Percentiles rank a stretch among this genome's conserved stretches.
Conservation (phyloP, 345 rosid species). For the Populus alba region DNA sequence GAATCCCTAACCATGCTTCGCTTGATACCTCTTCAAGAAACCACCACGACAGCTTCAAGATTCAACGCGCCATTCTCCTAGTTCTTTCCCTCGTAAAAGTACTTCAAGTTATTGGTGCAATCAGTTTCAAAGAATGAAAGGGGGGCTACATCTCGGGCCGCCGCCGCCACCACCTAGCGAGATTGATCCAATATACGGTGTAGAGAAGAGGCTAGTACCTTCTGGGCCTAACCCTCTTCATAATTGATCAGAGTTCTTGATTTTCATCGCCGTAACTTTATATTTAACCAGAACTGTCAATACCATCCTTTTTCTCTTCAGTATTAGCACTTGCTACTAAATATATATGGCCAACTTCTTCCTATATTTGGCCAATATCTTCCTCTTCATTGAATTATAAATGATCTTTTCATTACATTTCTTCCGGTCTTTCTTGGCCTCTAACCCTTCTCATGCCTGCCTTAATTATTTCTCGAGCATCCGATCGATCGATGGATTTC, state of each 20-base stretch:
- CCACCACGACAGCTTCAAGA: conserved; percentile 8
- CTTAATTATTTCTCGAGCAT: conserved; percentile 5
- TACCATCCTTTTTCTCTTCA: neutral
- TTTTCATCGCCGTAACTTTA: neutral
- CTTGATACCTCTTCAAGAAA: conserved; percentile 14
- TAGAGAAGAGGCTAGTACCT: conserved; percentile 62
- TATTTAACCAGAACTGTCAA: neutral
- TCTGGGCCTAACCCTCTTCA: conserved; percentile 77
- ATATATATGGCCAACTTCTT: neutral
- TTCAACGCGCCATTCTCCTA: conserved; percentile 25
- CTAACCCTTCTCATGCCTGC: neutral
- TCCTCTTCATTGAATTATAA: neutral
- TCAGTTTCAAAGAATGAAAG: conserved; percentile 35
- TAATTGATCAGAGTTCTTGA: conserved; percentile 32
- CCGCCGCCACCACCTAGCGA: conserved; percentile 18
- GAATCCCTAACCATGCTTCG: neutral
- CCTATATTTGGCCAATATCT: neutral
- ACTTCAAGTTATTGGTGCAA: conserved; percentile 38
- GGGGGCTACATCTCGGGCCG: neutral
- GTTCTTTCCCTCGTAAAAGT: conserved; percentile 23
- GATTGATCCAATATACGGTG: conserved; percentile 62
- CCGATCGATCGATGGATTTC: neutral
- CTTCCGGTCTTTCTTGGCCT: neutral
- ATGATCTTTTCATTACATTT: neutral
- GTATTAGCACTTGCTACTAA: neutral